phyloP scores from a whole-genome alignment of 2,329 filamentous ascomycete genomes.

The Neodidymelliopsis sp. region DNA sequence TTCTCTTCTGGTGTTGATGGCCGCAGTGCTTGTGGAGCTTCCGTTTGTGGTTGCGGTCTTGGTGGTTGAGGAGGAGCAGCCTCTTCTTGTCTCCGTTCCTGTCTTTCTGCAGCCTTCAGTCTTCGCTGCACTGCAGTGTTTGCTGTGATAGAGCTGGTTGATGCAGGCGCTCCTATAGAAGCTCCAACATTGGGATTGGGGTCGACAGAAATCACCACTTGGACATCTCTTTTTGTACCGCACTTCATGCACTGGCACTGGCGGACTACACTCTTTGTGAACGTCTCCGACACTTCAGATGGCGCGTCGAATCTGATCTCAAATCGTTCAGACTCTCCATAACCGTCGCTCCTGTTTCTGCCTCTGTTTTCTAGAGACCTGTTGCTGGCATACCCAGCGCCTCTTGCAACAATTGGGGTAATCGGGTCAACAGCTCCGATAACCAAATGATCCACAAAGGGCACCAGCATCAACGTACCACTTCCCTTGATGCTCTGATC shows the following conservation, averaged over 20 bases:
- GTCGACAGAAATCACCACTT: slow-evolving; percentile 44
- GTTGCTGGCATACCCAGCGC: slow-evolving; percentile 40
- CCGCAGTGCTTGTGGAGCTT: slow-evolving; percentile 14
- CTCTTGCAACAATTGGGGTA: slow-evolving; percentile 42
- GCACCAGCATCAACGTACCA: slow-evolving; percentile 45
- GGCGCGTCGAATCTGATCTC: slow-evolving; percentile 47
- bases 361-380: slow-evolving; percentile 27
- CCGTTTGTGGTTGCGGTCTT: slow-evolving; percentile 21
- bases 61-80: slow-evolving; percentile 27
- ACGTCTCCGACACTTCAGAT: slow-evolving; percentile 37
- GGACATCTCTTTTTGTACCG: slow-evolving; percentile 45
- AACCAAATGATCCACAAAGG: slow-evolving; percentile 44
- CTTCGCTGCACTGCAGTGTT: slow-evolving; percentile 23
- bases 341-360: slow-evolving; percentile 20
- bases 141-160: slow-evolving; percentile 23
- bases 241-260: slow-evolving; percentile 49
- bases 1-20: slow-evolving; percentile 37
- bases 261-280: slow-evolving; percentile 40
- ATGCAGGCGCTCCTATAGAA: slow-evolving; percentile 1
- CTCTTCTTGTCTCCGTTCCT: slow-evolving; percentile 17
- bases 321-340: slow-evolving; percentile 41
- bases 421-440: slow-evolving; percentile 46
- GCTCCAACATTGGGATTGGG: slow-evolving; percentile 32
- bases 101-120: slow-evolving; percentile 1
- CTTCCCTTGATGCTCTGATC: slow-evolving; percentile 41